Percentiles rank a stretch among this genome's conserved stretches.
These are phyloP conservation scores for Hypholoma fasciculare DNA, from an alignment of 768 basidiomycete species.

Conservation along the genomic window DNA sequence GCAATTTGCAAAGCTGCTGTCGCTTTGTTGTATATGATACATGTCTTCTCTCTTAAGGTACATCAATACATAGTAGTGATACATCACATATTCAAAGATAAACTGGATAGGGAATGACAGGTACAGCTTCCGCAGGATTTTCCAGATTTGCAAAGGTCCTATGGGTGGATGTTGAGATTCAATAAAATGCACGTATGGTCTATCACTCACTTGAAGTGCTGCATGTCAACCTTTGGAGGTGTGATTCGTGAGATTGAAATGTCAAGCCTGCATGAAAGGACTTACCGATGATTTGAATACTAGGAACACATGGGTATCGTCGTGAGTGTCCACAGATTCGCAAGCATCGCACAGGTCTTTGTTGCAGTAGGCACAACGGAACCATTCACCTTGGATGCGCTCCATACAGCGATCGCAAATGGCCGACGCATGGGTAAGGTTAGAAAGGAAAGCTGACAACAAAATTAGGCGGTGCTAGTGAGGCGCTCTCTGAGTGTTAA, in stretches of 20 bases:
- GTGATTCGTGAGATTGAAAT: background rate
- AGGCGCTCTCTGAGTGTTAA: background rate
- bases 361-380: constrained; percentile 84
- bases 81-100: constrained; percentile 40
- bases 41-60: constrained; percentile 1
- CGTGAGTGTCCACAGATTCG: constrained; percentile 79
- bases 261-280: constrained; percentile 1
- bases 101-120: constrained; percentile 63
- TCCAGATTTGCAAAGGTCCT: constrained; percentile 62
- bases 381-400: constrained; percentile 86
- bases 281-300: constrained; percentile 83
- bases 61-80: constrained; percentile 12
- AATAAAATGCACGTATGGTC: background rate
- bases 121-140: constrained; percentile 48
- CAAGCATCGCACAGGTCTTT: constrained; percentile 88
- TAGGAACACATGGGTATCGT: constrained; percentile 80
- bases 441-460: constrained; percentile 57
- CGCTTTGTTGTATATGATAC: background rate
- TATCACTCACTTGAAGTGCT: constrained; percentile 58
- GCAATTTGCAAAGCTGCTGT: background rate
- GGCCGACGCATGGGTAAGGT: constrained; percentile 63
- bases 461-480: background rate
- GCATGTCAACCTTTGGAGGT: constrained; percentile 65
- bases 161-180: background rate
- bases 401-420: constrained; percentile 87